These are phyloP conservation scores for Gossypium australe DNA, from an alignment of 345 rosid species.

Conservation along the genomic window DNA sequence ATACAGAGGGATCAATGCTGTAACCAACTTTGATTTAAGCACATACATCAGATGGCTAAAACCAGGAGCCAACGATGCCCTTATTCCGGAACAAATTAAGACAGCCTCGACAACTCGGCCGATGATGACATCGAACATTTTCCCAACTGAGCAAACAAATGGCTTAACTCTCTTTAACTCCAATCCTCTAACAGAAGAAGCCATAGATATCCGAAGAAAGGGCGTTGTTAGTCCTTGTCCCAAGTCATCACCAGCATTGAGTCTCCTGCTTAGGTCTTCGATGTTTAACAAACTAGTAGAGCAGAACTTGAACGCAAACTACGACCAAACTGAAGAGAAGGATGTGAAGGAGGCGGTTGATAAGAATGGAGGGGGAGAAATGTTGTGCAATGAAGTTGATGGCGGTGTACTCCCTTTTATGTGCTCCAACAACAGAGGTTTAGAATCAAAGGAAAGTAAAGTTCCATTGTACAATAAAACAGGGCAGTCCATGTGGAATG, in stretches of 20 bases:
- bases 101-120: constrained; percentile 8
- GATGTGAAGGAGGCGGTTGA: neutral
- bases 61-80: constrained; percentile 20
- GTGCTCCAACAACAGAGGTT: constrained; percentile 8
- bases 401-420: neutral
- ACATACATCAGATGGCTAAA: constrained; percentile 45
- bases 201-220: constrained; percentile 2
- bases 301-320: constrained; percentile 24
- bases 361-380: constrained; percentile 10
- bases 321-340: constrained; percentile 6
- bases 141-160: constrained; percentile 10
- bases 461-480: constrained; percentile 14
- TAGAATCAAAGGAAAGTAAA: constrained; percentile 18
- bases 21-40: constrained; percentile 49
- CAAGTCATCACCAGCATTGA: constrained; percentile 32
- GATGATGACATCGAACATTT: neutral
- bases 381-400: constrained; percentile 16
- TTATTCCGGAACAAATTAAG: constrained; percentile 15
- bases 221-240: constrained; percentile 12
- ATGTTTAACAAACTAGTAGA: constrained; percentile 42
- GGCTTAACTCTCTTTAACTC: constrained; percentile 13
- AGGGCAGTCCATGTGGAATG: constrained; percentile 21
- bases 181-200: constrained; percentile 9
- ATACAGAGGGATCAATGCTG: constrained; percentile 49
- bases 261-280: constrained; percentile 44